These are phyloP conservation scores for Tephrocybe sp. DNA, from an alignment of 768 basidiomycete species.

Conservation along the genomic window DNA sequence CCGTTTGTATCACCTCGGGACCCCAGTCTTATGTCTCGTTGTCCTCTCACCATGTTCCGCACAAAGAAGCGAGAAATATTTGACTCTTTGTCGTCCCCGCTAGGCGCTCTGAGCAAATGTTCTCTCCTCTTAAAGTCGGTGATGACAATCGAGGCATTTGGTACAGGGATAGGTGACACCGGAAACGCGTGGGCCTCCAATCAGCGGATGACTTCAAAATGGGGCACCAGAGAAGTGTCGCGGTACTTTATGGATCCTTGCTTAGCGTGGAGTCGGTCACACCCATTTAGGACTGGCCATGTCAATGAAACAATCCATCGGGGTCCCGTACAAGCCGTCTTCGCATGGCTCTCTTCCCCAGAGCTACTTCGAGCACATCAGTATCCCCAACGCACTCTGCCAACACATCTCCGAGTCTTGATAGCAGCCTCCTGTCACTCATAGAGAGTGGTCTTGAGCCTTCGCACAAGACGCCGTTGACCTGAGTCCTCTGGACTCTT, in stretches of 20 bases:
- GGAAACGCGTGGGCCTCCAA: slow-evolving; percentile 44
- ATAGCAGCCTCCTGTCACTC: slow-evolving; percentile 4
- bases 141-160: slow-evolving; percentile 11
- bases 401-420: slow-evolving; percentile 7
- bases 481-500: slow-evolving; percentile 46
- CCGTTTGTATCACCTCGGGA: slow-evolving; percentile 54
- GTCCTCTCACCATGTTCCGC: slow-evolving; percentile 19
- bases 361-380: slow-evolving; percentile 26
- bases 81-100: slow-evolving; percentile 21
- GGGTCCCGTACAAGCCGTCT: slow-evolving; percentile 16
- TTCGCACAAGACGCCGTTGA: slow-evolving; percentile 39
- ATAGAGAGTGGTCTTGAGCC: slow-evolving; percentile 25
- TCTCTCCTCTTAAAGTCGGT: slow-evolving; percentile 18
- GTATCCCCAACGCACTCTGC: slow-evolving; percentile 15
- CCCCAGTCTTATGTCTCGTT: slow-evolving; percentile 30
- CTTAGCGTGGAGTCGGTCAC: slow-evolving; percentile 40
- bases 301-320: slow-evolving; percentile 9
- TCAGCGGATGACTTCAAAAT: slow-evolving; percentile 15
- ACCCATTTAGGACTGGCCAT: slow-evolving; percentile 27
- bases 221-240: slow-evolving; percentile 53
- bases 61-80: slow-evolving; percentile 25
- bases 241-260: slow-evolving; percentile 28
- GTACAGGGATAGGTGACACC: slow-evolving; percentile 46
- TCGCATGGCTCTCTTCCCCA: slow-evolving; percentile 21
- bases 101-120: slow-evolving; percentile 17